phyloP scores from a whole-genome alignment of 306 rosid genomes.

The Prinsepia uniflora region DNA sequence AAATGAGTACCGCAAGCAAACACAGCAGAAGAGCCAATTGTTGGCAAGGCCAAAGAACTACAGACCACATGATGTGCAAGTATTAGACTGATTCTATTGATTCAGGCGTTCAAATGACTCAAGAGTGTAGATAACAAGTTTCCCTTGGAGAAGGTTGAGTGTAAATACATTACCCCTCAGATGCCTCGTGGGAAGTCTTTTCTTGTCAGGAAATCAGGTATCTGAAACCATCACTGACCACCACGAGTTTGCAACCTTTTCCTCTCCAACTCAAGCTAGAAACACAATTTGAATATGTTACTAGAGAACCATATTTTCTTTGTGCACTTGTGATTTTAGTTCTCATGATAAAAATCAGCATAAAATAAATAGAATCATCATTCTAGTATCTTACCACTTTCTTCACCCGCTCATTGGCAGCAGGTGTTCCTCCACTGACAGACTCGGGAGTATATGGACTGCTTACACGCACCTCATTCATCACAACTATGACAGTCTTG shows the following conservation, averaged over 20 bases:
- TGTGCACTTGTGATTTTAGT: not conserved
- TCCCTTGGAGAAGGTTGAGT: constrained; percentile 29
- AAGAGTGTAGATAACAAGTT: constrained; percentile 22
- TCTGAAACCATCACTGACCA: constrained; percentile 45
- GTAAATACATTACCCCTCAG: constrained; percentile 35
- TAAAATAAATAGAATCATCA: constrained; percentile 8
- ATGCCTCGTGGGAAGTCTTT: constrained; percentile 20
- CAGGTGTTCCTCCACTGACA: constrained; percentile 93
- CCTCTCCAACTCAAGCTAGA: constrained; percentile 80
- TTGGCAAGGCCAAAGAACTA: constrained; percentile 15
- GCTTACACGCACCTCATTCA: constrained; percentile 89
- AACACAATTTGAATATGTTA: constrained; percentile 10
- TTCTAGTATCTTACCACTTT: constrained; percentile 69
- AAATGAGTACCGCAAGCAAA: constrained; percentile 32
- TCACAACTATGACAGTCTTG: constrained; percentile 88
- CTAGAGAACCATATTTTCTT: not conserved
- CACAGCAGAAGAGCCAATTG: constrained; percentile 35
- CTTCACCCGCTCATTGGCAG: constrained; percentile 95
- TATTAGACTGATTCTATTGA: constrained; percentile 33
- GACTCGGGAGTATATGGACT: constrained; percentile 88
- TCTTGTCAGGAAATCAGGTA: constrained; percentile 23
- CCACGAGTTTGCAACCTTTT: constrained; percentile 76
- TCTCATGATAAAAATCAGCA: not conserved
- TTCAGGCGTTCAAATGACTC: constrained; percentile 37
- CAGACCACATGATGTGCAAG: constrained; percentile 18